These are phyloP conservation scores for Picea abies DNA, from an alignment of 83 land plant species.

Conservation along the genomic window DNA sequence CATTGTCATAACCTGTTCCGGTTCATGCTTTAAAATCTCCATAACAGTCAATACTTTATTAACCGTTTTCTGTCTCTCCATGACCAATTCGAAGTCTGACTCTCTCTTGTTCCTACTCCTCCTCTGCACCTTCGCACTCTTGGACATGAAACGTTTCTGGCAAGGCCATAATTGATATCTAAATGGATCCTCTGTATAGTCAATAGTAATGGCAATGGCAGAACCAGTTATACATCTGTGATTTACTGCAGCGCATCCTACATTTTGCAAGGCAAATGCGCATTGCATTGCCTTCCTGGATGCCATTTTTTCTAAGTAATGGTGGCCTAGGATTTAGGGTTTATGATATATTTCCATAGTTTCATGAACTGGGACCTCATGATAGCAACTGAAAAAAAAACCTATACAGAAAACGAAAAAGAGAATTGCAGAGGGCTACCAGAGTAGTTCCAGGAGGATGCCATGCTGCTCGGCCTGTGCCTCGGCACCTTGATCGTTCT, in stretches of 20 bases:
- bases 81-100: slow-evolving; percentile 46
- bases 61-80: slow-evolving; percentile 43
- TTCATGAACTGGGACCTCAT: too few species aligned
- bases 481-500: too few species aligned
- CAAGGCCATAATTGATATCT: neutral
- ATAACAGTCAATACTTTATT: slow-evolving; percentile 42
- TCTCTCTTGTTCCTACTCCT: slow-evolving; percentile 57
- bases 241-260: neutral
- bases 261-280: neutral
- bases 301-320: neutral
- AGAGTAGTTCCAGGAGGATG: too few species aligned
- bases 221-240: neutral
- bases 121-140: slow-evolving; percentile 49
- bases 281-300: neutral
- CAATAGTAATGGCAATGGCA: neutral
- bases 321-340: neutral
- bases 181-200: neutral
- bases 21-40: slow-evolving; percentile 48
- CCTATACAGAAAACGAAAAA: too few species aligned
- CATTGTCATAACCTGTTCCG: slow-evolving; percentile 50
- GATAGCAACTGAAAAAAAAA: too few species aligned
- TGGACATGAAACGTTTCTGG: slow-evolving; percentile 41
- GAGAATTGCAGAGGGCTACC: too few species aligned
- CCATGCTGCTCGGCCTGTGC: too few species aligned
- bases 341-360: neutral